These are phyloP conservation scores for Umbelopsis isabellina DNA, from an alignment of 192 early-diverging fungal genomes.

Conservation along the genomic window DNA sequence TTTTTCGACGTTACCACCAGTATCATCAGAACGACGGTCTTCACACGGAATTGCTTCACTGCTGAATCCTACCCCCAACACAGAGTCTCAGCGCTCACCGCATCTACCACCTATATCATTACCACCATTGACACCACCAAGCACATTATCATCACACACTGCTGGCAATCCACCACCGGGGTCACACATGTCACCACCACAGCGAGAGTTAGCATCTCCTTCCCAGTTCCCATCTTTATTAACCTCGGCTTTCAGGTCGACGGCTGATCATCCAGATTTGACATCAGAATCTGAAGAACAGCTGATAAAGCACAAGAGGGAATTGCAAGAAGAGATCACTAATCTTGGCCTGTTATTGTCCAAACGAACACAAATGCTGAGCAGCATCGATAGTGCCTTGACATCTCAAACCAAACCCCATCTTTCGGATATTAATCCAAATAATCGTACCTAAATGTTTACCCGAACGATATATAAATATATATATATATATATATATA, in stretches of 20 bases:
- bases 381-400: slow-evolving; percentile 46
- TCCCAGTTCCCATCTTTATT: slow-evolving; percentile 5
- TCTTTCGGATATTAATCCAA: neutral
- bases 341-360: slow-evolving; percentile 48
- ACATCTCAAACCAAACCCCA: slow-evolving; percentile 21
- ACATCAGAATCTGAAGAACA: neutral
- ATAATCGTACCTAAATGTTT: slow-evolving; percentile 17
- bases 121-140: slow-evolving; percentile 14
- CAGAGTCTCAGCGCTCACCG: neutral
- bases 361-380: slow-evolving; percentile 47
- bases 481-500: no score
- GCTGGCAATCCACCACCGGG: slow-evolving; percentile 7
- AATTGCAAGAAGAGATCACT: slow-evolving; percentile 51
- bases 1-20: slow-evolving; percentile 10
- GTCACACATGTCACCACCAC: neutral
- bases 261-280: slow-evolving; percentile 8
- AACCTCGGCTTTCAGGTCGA: slow-evolving; percentile 8
- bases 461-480: neutral
- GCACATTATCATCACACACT: neutral
- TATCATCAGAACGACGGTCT: slow-evolving; percentile 26
- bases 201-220: neutral
- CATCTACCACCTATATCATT: slow-evolving; percentile 10
- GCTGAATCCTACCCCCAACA: neutral
- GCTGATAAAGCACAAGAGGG: slow-evolving; percentile 34
- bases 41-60: slow-evolving; percentile 18